Conservation (phyloP, 2,329 filamentous ascomycete genomes). For the Fusarium illudens region DNA sequence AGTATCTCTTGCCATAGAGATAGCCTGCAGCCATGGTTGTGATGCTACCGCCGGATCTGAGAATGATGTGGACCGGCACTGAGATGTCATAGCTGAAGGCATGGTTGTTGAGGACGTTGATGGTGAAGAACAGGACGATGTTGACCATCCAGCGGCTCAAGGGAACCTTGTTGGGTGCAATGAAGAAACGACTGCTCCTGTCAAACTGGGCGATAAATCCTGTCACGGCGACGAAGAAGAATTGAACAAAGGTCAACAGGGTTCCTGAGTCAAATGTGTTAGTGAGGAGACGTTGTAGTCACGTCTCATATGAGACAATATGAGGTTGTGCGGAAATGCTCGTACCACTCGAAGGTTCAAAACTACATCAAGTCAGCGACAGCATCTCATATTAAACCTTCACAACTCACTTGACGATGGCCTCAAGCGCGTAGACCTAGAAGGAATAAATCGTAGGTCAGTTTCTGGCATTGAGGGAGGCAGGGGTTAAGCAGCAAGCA, state of each 20-base stretch:
- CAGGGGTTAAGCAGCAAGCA: neutral
- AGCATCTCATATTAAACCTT: neutral
- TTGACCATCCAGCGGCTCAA: constrained; percentile 87
- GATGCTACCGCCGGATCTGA: constrained; percentile 93
- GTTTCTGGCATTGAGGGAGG: neutral
- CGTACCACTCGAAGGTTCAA: constrained; percentile 83
- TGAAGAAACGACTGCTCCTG: constrained; percentile 71
- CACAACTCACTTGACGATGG: constrained; percentile 82
- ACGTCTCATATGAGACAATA: neutral
- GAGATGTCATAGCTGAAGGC: constrained; percentile 97
- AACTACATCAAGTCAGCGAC: constrained; percentile 57
- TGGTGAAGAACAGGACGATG: constrained; percentile 88
- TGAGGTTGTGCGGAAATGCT: neutral
- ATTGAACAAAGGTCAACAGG: constrained; percentile 89
- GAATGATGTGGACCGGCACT: constrained; percentile 94
- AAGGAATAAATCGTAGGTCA: constrained; percentile 36
- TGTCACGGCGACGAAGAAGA: constrained; percentile 80
- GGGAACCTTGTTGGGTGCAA: constrained; percentile 82
- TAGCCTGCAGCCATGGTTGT: constrained; percentile 94
- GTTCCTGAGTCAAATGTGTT: constrained; percentile 64
- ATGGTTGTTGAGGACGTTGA: constrained; percentile 97
- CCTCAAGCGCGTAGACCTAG: constrained; percentile 94
- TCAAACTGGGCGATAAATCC: constrained; percentile 82
- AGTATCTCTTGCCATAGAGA: constrained; percentile 85
- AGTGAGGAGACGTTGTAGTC: constrained; percentile 11